phyloP scores from a whole-genome alignment of 495 filamentous ascomycete species.

The Patellaria atrata region DNA sequence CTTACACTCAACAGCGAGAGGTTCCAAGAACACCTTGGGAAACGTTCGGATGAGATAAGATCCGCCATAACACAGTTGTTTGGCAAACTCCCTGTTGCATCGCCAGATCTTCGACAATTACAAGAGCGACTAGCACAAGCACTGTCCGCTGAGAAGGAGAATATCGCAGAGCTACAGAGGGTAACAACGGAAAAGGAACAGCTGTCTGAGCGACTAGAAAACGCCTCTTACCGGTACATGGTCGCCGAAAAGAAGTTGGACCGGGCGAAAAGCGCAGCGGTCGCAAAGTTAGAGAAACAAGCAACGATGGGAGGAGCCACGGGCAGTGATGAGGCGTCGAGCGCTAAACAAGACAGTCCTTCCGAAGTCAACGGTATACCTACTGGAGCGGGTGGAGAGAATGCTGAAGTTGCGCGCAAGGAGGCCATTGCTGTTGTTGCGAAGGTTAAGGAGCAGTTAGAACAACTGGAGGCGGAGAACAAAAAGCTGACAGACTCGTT shows the following conservation, averaged over 20 bases:
- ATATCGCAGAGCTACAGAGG: constrained; percentile 60
- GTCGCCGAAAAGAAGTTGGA: constrained; percentile 89
- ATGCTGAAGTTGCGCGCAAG: constrained; percentile 53
- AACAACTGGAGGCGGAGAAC: constrained; percentile 64
- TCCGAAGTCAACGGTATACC: constrained; percentile 35
- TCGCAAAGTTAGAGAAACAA: constrained; percentile 86
- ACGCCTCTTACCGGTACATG: constrained; percentile 78
- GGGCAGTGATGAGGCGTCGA: constrained; percentile 11
- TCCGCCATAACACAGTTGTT: constrained; percentile 44
- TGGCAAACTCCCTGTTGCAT: constrained; percentile 27
- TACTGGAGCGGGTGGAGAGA: constrained; percentile 35
- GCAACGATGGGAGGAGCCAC: constrained; percentile 50
- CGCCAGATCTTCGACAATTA: constrained; percentile 53
- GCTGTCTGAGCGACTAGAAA: constrained; percentile 67
- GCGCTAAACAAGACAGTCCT: constrained; percentile 35
- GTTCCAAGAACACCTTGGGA: constrained; percentile 63
- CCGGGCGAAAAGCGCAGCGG: constrained; percentile 67
- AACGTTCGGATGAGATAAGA: constrained; percentile 46
- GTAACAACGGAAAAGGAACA: constrained; percentile 67
- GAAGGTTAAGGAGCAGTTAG: constrained; percentile 79
- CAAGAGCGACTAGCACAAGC: constrained; percentile 59
- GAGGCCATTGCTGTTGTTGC: constrained; percentile 57
- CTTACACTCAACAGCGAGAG: constrained; percentile 50
- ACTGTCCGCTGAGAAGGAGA: constrained; percentile 66
- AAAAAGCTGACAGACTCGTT: constrained; percentile 64